Conservation (phyloP, 768 basidiomycete species). For the Rhizopogon vulgaris region DNA sequence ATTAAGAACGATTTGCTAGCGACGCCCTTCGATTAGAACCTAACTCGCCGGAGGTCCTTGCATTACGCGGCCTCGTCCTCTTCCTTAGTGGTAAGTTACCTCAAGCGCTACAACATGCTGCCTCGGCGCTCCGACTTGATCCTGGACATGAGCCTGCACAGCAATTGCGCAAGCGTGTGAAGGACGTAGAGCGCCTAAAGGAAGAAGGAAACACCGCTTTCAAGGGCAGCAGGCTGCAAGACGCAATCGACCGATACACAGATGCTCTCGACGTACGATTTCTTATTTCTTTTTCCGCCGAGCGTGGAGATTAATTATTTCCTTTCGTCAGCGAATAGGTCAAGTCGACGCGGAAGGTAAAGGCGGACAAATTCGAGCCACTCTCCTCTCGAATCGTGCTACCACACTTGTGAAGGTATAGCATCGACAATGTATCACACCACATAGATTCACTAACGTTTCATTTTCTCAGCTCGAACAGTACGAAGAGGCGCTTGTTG, state of each 20-base stretch:
- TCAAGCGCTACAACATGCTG: slow-evolving; percentile 64
- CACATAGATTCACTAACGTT: not conserved
- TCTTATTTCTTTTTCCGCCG: not conserved
- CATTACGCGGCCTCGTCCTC: slow-evolving; percentile 71
- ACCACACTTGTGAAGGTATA: slow-evolving; percentile 71
- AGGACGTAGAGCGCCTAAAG: slow-evolving; percentile 76
- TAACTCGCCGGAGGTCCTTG: slow-evolving; percentile 74
- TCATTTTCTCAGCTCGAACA: slow-evolving; percentile 44
- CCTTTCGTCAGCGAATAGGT: slow-evolving; percentile 52
- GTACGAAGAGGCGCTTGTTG: slow-evolving; percentile 62
- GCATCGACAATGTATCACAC: not conserved
- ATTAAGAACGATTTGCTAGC: slow-evolving; percentile 28
- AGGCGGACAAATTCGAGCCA: slow-evolving; percentile 78
- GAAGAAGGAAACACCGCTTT: slow-evolving; percentile 81
- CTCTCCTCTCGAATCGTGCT: slow-evolving; percentile 77
- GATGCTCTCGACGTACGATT: slow-evolving; percentile 61
- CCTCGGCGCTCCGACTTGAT: slow-evolving; percentile 69
- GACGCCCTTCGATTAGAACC: slow-evolving; percentile 68
- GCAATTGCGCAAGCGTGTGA: slow-evolving; percentile 69
- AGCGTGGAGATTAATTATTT: not conserved
- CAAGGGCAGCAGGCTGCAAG: slow-evolving; percentile 50
- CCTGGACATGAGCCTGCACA: slow-evolving; percentile 70
- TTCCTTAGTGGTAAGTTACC: slow-evolving; percentile 69
- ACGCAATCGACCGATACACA: slow-evolving; percentile 64
- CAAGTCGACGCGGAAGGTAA: slow-evolving; percentile 62